phyloP scores from a whole-genome alignment of 192 early-diverging fungal genomes.

The Coemansia sp. region DNA sequence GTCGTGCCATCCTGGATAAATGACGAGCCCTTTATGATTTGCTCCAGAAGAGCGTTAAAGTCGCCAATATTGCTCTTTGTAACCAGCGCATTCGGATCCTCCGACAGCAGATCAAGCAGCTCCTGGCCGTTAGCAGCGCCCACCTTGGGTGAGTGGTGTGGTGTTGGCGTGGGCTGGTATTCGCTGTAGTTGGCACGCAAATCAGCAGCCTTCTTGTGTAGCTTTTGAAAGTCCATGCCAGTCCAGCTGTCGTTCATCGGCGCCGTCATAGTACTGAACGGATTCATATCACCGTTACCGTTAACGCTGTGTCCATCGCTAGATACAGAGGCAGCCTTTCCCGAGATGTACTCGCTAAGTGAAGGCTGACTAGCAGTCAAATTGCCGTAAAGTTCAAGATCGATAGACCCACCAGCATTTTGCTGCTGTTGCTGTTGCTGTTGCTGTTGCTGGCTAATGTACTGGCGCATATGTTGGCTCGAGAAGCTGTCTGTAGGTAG shows the following conservation, averaged over 20 bases:
- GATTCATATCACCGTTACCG: neutral
- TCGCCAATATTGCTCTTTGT: constrained; percentile 31
- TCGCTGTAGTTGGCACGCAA: constrained; percentile 29
- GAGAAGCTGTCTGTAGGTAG: neutral
- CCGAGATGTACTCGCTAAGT: constrained; percentile 43
- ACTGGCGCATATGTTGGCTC: constrained; percentile 8
- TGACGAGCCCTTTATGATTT: constrained; percentile 19
- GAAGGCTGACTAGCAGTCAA: constrained; percentile 26
- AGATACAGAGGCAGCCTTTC: constrained; percentile 7
- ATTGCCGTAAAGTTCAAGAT: neutral
- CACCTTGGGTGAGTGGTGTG: constrained; percentile 44
- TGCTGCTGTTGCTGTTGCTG: constrained; percentile 5
- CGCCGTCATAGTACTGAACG: neutral
- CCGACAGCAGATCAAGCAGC: constrained; percentile 25
- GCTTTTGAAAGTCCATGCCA: constrained; percentile 27
- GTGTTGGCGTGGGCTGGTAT: constrained; percentile 49
- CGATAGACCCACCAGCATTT: neutral
- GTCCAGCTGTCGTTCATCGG: constrained; percentile 42
- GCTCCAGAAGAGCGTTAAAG: constrained; percentile 35
- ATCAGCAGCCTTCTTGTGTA: constrained; percentile 32
- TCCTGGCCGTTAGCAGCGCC: constrained; percentile 22
- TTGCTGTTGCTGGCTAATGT: constrained; percentile 8
- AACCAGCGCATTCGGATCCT: constrained; percentile 37
- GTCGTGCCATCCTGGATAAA: constrained; percentile 11
- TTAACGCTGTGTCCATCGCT: neutral